A percentile compares a stretch with the other conserved stretches of the same genome.
These are phyloP conservation scores for Ophiostoma perfectum DNA, from an alignment of 2,329 filamentous ascomycete species.

Conservation along the genomic window DNA sequence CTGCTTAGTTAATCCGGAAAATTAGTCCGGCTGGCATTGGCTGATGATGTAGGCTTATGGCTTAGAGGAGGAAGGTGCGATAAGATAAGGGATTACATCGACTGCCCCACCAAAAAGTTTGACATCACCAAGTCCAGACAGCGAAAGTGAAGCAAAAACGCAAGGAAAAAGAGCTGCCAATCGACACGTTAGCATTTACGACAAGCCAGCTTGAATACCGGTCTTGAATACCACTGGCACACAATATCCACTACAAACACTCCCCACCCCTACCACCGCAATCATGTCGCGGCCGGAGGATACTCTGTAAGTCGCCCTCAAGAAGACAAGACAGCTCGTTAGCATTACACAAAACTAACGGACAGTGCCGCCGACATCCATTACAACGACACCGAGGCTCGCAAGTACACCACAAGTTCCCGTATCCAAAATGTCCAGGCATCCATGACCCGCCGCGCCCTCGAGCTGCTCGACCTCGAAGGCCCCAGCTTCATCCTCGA, in stretches of 20 bases:
- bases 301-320: constrained; percentile 58
- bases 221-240: background rate
- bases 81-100: constrained; percentile 21
- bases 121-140: constrained; percentile 14
- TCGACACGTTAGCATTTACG: background rate
- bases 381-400: constrained; percentile 92
- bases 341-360: constrained; percentile 22
- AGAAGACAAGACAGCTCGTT: background rate
- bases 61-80: constrained; percentile 7
- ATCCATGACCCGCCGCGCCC: constrained; percentile 86
- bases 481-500: constrained; percentile 86
- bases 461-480: constrained; percentile 79
- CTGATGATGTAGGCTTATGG: background rate
- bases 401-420: constrained; percentile 95
- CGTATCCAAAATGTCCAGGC: constrained; percentile 95
- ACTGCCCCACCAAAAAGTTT: constrained; percentile 24
- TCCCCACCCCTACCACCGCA: background rate
- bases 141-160: background rate
- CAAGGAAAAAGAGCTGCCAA: background rate
- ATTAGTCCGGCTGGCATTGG: constrained; percentile 20
- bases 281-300: constrained; percentile 96
- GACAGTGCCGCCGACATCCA: constrained; percentile 86
- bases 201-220: background rate
- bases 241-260: too few relatives aligned
- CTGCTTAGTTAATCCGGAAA: constrained; percentile 17